Percentiles rank a stretch among this genome's conserved stretches.
Evolutionary conservation across 768 basidiomycete species (phyloP).

Genomic region (Sistotremastrum suecicum): DNA sequence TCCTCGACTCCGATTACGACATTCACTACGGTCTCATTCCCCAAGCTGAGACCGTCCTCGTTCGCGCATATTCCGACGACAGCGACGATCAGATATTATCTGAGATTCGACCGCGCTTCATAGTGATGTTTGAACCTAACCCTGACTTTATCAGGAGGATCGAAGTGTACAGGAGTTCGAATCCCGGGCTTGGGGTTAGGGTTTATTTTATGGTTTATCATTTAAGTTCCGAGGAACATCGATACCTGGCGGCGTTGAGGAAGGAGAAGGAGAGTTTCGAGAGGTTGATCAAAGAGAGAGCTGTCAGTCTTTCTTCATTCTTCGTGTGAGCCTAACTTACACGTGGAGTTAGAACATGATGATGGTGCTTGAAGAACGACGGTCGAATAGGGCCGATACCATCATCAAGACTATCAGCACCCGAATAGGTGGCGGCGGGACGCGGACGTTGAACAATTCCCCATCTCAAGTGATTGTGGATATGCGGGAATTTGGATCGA

Average conservation of each 20-base stretch:
- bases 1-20: slow-evolving; percentile 48
- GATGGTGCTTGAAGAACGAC: slow-evolving; percentile 31
- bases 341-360: no score
- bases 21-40: slow-evolving; percentile 64
- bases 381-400: slow-evolving; percentile 33
- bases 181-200: slow-evolving; percentile 69
- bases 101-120: slow-evolving; percentile 81
- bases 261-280: slow-evolving; percentile 93
- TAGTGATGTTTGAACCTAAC: slow-evolving; percentile 92
- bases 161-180: slow-evolving; percentile 81
- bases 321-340: background rate
- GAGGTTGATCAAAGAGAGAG: slow-evolving; percentile 80
- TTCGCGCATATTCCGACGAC: slow-evolving; percentile 85
- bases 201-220: slow-evolving; percentile 96
- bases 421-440: slow-evolving; percentile 75
- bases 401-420: slow-evolving; percentile 72
- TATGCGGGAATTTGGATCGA: slow-evolving; percentile 91
- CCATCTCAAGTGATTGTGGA: slow-evolving; percentile 78
- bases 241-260: slow-evolving; percentile 77
- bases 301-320: slow-evolving; percentile 36
- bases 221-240: slow-evolving; percentile 89
- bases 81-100: slow-evolving; percentile 78
- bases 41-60: slow-evolving; percentile 68
- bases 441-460: slow-evolving; percentile 24
- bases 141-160: slow-evolving; percentile 86